Conservation (phyloP, 2,329 filamentous ascomycete species). For the Tetracladium maxilliforme region DNA sequence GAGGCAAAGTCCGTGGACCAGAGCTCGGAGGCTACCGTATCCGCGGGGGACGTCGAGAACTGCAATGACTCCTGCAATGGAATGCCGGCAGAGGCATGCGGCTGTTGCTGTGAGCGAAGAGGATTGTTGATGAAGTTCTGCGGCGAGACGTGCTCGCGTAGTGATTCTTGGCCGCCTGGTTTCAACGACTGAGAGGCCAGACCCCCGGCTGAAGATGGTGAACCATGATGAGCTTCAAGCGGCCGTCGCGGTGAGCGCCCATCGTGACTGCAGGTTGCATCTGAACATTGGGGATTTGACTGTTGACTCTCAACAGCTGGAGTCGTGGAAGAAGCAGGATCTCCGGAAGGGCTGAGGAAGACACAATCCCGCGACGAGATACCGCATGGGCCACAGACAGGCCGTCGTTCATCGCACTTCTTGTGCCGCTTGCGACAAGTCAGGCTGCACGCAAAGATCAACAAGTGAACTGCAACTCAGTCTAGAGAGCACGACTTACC, state of each 20-base stretch:
- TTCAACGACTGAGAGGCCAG: not conserved
- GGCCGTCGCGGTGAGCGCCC: no score
- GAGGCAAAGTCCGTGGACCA: slow-evolving; percentile 3
- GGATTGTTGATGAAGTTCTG: not conserved
- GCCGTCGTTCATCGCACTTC: slow-evolving; percentile 29
- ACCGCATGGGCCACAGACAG: slow-evolving; percentile 24
- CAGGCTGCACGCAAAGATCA: slow-evolving; percentile 11
- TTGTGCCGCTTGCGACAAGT: slow-evolving; percentile 26
- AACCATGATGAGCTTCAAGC: not conserved
- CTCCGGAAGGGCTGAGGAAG: slow-evolving; percentile 2
- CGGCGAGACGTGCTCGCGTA: not conserved
- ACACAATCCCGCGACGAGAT: not conserved
- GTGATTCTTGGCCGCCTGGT: not conserved
- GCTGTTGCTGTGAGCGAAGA: not conserved
- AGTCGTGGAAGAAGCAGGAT: slow-evolving; percentile 1
- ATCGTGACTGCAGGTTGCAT: slow-evolving; percentile 2
- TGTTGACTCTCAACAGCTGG: slow-evolving; percentile 1
- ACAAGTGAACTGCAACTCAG: no score
- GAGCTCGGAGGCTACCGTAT: not conserved
- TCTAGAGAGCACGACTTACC: slow-evolving; percentile 11
- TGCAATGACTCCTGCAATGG: not conserved
- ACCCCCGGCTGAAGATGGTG: not conserved
- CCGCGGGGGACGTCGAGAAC: not conserved
- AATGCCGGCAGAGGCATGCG: not conserved
- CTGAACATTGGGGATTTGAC: slow-evolving; percentile 1